Percentiles rank a stretch among this genome's conserved stretches.
Evolutionary conservation across 23 red algal species (phyloP).

Genomic region (Chondrus crispus): DNA sequence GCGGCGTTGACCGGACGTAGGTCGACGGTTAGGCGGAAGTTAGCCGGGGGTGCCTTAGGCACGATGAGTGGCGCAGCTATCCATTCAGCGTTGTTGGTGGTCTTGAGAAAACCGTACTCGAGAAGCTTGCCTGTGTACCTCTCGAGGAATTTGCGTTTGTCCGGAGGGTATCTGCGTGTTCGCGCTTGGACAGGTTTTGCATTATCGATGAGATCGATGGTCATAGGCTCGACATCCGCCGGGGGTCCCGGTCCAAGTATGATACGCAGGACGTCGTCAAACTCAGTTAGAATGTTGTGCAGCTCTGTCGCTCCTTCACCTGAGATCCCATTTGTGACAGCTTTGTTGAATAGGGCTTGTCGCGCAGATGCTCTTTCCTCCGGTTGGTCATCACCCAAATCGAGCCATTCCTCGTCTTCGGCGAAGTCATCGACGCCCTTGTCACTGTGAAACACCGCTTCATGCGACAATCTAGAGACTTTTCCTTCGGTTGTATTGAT

Average conservation of each 20-base stretch:
- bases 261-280: slow-evolving; percentile 11
- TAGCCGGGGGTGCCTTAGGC: background rate
- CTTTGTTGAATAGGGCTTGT: background rate
- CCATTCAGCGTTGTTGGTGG: background rate
- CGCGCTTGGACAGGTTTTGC: background rate
- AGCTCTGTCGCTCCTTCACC: background rate
- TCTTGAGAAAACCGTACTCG: background rate
- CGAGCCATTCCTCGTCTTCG: background rate
- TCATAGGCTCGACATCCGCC: background rate
- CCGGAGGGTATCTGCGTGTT: background rate
- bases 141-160: background rate
- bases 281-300: background rate
- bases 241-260: background rate
- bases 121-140: background rate
- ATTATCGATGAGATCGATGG: background rate
- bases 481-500: too few relatives aligned
- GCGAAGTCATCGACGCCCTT: background rate
- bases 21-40: slow-evolving; percentile 18
- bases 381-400: background rate
- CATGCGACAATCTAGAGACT: background rate
- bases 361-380: background rate
- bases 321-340: background rate
- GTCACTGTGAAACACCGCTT: background rate
- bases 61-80: background rate
- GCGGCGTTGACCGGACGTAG: background rate